Evolutionary conservation across 805 yeast species (phyloP), one percentile per base, ranked within the genome.

Genomic region (Saccharomycopsis microspora): DNA sequence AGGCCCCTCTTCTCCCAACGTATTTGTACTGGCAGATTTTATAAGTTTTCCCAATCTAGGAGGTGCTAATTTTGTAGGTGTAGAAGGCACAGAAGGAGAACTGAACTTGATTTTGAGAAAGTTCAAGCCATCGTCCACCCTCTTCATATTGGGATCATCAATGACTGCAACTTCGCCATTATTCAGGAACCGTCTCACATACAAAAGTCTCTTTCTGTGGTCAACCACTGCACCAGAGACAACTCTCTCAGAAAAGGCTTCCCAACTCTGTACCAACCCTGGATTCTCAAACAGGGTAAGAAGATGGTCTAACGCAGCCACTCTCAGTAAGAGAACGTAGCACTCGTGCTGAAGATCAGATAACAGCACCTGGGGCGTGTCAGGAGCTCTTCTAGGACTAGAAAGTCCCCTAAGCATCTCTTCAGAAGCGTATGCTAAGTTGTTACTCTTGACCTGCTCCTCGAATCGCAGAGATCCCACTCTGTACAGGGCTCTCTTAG

Each of bases 371-470:
- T 35, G 45, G n/a, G 49, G 42, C 35, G 45, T 37, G 19, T n/a
- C 32, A 6, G 50, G 51, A 11, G 11, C 43, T 32, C n/a, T 55
- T 49, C 10, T 60, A 39, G 39, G 60, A 10, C 53, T 52, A 1
- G 63, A 58, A 35, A 51, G 30, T 33, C 73, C 68, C 56, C 72
- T 72, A 44, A 78, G 66, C 58, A 80, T 76, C 29, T 79, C 77
- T 50, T 75, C 82, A 4, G 82, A 71, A 35, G 80, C 83, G 54
- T 78, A 71, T 45, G 76, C 81, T 2, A 73, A 64, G 49, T 75
- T 74, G 11, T 50, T 47, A 5, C 53, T 28, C 4, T 49, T 50
- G 30, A 62, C 54, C 31, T 44, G 41, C 44, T 60, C 63, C 46
- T 69, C 70, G 54, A 66, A 62, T 37, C 62, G 64, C 36, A 66